Percentiles rank a stretch among this genome's conserved stretches.
Evolutionary conservation across 1,284 basidiomycete species (phyloP).

Genomic region (Coniferiporia weirii): DNA sequence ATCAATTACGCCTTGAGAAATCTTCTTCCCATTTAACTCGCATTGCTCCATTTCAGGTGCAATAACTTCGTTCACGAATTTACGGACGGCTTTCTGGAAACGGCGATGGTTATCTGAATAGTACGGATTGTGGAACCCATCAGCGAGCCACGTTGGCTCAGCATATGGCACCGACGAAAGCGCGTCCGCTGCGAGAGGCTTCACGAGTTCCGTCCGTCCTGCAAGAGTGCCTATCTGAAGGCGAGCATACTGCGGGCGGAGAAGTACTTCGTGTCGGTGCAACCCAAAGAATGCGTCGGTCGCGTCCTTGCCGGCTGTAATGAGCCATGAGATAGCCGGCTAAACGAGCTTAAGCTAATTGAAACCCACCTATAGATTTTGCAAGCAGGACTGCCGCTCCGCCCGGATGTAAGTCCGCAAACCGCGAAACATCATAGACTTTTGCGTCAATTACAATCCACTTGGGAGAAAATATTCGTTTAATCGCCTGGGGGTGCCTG

Average conservation of each 20-base stretch:
- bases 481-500: not conserved
- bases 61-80: constrained; percentile 61
- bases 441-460: constrained; percentile 66
- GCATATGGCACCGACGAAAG: constrained; percentile 82
- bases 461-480: constrained; percentile 25
- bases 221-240: constrained; percentile 76
- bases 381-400: constrained; percentile 52
- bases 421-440: constrained; percentile 62
- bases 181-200: constrained; percentile 56
- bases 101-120: constrained; percentile 68
- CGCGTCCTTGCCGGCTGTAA: constrained; percentile 70
- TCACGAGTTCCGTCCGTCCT: constrained; percentile 63
- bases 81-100: constrained; percentile 62
- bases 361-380: constrained; percentile 32
- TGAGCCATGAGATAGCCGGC: not conserved
- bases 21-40: constrained; percentile 77
- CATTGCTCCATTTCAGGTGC: constrained; percentile 59
- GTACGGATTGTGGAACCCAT: constrained; percentile 80
- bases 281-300: constrained; percentile 90
- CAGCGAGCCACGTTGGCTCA: constrained; percentile 84
- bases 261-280: constrained; percentile 83
- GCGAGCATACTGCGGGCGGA: constrained; percentile 75
- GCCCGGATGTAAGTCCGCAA: constrained; percentile 63
- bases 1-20: constrained; percentile 70
- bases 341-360: not conserved